Percentiles rank a stretch among this genome's conserved stretches.
These are phyloP conservation scores for Russula vinacea DNA, from an alignment of 768 basidiomycete genomes.

Conservation along the genomic window DNA sequence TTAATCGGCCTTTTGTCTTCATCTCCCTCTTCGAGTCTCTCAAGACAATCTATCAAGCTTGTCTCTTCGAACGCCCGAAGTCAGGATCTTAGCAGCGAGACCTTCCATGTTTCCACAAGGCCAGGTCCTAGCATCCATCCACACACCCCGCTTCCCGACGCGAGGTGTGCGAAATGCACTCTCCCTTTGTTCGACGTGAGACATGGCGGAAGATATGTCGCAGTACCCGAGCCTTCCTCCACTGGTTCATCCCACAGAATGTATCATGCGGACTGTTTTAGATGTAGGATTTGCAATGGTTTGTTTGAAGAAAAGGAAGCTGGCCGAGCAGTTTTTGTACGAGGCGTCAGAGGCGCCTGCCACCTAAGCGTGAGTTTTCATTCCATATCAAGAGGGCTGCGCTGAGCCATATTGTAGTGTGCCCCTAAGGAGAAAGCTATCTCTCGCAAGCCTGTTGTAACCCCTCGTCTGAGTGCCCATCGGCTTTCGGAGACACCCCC, in stretches of 20 bases:
- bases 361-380: constrained; percentile 54
- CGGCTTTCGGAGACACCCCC: constrained; percentile 18
- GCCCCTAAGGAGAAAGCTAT: constrained; percentile 46
- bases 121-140: constrained; percentile 31
- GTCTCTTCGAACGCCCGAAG: constrained; percentile 11
- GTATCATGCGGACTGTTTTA: constrained; percentile 77
- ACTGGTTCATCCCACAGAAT: constrained; percentile 49
- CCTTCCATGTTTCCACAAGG: constrained; percentile 11
- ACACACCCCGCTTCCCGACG: constrained; percentile 37
- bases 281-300: constrained; percentile 62
- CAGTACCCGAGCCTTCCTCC: constrained; percentile 51
- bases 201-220: constrained; percentile 65
- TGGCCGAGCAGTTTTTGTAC: constrained; percentile 70
- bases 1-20: constrained; percentile 41
- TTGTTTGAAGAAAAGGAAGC: constrained; percentile 57
- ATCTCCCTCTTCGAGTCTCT: constrained; percentile 37
- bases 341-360: constrained; percentile 60
- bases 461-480: constrained; percentile 15
- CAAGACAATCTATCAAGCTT: background rate
- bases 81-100: constrained; percentile 11
- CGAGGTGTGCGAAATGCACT: constrained; percentile 59
- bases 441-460: constrained; percentile 33
- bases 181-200: constrained; percentile 54
- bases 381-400: constrained; percentile 9
- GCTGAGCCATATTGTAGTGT: constrained; percentile 38